phyloP scores from a whole-genome alignment of 148 eudicot species.

The Mesembryanthemum crystallinum region DNA sequence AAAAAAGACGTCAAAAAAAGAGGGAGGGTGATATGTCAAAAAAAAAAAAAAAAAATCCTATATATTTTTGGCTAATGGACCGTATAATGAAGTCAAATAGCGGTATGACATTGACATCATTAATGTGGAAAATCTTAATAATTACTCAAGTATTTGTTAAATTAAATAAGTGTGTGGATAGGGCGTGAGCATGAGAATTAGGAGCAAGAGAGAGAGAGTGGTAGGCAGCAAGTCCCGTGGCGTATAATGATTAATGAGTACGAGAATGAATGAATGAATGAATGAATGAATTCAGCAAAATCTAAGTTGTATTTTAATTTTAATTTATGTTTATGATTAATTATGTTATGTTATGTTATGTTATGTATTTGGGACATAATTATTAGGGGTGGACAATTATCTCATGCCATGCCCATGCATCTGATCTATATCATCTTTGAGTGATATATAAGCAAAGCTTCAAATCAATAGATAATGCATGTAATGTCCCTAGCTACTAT shows the following conservation, averaged over 20 bases:
- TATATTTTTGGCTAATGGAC: no score
- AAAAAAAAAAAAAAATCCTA: no score
- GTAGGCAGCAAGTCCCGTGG: background rate
- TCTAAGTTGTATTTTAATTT: background rate
- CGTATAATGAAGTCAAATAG: no score
- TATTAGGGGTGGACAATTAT: constrained; percentile 22
- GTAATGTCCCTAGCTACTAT: no score
- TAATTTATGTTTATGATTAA: no score
- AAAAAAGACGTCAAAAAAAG: no score
- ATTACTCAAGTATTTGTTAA: background rate
- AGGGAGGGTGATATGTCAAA: no score
- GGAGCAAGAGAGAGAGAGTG: background rate
- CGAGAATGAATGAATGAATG: no score
- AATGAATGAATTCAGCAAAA: background rate
- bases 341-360: background rate
- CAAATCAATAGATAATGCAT: background rate
- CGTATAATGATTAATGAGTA: constrained; percentile 1
- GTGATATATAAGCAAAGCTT: constrained; percentile 33
- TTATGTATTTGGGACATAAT: constrained; percentile 29
- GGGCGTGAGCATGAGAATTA: constrained; percentile 9
- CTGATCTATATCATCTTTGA: constrained; percentile 25
- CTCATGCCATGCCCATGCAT: constrained; percentile 20
- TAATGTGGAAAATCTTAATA: constrained; percentile 7
- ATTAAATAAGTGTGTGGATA: no score
- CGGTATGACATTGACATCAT: constrained; percentile 10